Evolutionary conservation across 164 flowering plant genomes (phyloP).

Genomic region (Liriodendron chinense): DNA sequence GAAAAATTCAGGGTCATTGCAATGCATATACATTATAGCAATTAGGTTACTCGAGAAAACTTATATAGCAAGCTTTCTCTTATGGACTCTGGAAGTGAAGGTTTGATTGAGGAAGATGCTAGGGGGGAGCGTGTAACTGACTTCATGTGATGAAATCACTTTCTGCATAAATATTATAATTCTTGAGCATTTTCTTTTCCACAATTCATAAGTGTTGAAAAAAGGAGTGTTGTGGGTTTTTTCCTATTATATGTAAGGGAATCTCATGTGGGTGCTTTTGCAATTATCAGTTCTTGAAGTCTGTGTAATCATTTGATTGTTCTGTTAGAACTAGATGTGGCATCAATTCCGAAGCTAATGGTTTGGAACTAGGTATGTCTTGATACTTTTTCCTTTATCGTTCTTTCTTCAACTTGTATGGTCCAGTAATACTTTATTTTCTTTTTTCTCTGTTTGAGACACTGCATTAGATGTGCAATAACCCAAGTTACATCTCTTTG

Average conservation of each 20-base stretch:
- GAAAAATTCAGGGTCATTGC: constrained; percentile 58
- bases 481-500: not conserved
- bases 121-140: constrained; percentile 84
- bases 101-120: constrained; percentile 57
- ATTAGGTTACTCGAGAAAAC: constrained; percentile 70
- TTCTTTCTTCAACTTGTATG: not conserved
- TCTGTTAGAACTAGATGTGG: constrained; percentile 73
- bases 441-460: not conserved
- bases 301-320: no score
- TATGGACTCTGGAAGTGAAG: constrained; percentile 93
- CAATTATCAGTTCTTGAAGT: no score
- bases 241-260: no score
- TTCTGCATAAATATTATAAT: constrained; percentile 70
- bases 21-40: constrained; percentile 72
- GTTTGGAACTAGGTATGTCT: constrained; percentile 89
- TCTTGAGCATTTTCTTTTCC: not conserved
- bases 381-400: not conserved
- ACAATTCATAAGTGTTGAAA: no score
- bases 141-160: constrained; percentile 92
- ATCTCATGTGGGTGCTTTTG: no score
- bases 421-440: not conserved
- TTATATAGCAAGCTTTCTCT: constrained; percentile 87
- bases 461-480: not conserved
- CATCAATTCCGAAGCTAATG: constrained; percentile 69
- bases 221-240: no score